Conservation (phyloP, 345 rosid genomes). For the Citrus maxima region DNA sequence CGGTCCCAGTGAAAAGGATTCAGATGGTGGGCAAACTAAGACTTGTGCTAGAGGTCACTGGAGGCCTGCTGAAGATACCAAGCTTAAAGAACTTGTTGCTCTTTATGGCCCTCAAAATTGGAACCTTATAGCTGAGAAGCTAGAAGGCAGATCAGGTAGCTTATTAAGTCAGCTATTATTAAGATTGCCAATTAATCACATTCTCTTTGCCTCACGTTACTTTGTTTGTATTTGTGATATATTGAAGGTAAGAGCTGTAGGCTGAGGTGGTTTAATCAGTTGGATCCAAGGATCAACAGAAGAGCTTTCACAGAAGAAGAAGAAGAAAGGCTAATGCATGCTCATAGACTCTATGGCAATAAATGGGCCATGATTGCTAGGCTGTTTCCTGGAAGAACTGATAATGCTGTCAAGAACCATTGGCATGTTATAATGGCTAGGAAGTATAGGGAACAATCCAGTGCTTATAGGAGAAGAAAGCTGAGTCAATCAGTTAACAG, state of each 20-base stretch:
- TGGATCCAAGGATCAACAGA: slow-evolving; percentile 92
- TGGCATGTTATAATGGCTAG: slow-evolving; percentile 99
- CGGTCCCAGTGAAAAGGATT: slow-evolving; percentile 34
- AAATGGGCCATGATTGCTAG: slow-evolving; percentile 99
- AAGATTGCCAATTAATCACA: background rate
- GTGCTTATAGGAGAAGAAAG: slow-evolving; percentile 72
- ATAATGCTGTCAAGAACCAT: slow-evolving; percentile 96
- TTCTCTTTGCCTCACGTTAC: background rate
- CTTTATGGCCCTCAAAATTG: slow-evolving; percentile 96
- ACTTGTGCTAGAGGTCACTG: slow-evolving; percentile 95
- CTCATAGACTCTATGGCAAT: slow-evolving; percentile 92
- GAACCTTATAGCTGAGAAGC: slow-evolving; percentile 95
- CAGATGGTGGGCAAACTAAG: slow-evolving; percentile 61
- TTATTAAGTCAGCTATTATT: no score
- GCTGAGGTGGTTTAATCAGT: slow-evolving; percentile 93
- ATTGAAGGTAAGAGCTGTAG: slow-evolving; percentile 88
- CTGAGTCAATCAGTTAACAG: slow-evolving; percentile 33
- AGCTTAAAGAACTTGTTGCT: slow-evolving; percentile 89
- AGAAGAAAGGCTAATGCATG: slow-evolving; percentile 92
- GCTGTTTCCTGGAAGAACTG: slow-evolving; percentile 98
- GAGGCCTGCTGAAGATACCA: slow-evolving; percentile 92
- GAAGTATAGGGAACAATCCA: slow-evolving; percentile 85
- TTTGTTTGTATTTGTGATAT: background rate
- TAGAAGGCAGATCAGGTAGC: slow-evolving; percentile 93
- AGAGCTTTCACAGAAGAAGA: slow-evolving; percentile 92